A percentile compares a stretch with the other conserved stretches of the same genome.
Evolutionary conservation across 352 stramenopile species (phyloP).

Genomic region (Detonula confervacea): DNA sequence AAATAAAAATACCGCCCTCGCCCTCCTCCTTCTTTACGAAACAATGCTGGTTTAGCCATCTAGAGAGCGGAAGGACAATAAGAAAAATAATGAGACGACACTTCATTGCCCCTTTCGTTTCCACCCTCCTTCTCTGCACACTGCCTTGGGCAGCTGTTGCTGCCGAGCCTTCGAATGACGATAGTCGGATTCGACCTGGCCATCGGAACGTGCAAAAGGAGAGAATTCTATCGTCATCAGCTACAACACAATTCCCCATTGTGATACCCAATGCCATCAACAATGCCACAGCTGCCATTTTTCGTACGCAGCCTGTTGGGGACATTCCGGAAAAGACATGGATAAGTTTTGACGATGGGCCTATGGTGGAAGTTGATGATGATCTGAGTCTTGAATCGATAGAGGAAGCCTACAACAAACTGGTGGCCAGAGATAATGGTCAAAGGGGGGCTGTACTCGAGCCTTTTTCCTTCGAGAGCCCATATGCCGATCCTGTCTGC

Average conservation of each 20-base stretch:
- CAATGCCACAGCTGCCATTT: constrained; percentile 29
- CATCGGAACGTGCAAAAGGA: neutral
- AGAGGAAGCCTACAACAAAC: constrained; percentile 44
- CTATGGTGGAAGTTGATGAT: constrained; percentile 42
- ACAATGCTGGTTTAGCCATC: too few species aligned
- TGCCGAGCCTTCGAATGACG: neutral
- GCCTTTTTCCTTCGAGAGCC: constrained; percentile 52
- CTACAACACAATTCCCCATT: constrained; percentile 17
- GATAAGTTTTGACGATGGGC: constrained; percentile 49
- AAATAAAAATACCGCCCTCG: too few species aligned
- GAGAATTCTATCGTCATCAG: constrained; percentile 4
- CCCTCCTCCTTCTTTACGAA: too few species aligned
- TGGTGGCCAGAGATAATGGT: constrained; percentile 4
- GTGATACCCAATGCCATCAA: constrained; percentile 35
- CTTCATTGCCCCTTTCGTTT: constrained; percentile 5
- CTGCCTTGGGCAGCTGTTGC: neutral
- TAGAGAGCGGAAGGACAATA: too few species aligned
- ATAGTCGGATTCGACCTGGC: neutral
- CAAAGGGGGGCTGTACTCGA: constrained; percentile 16
- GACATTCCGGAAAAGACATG: constrained; percentile 40
- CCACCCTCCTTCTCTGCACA: neutral
- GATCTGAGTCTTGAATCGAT: constrained; percentile 40
- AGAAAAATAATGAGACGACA: neutral
- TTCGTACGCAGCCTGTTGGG: constrained; percentile 12
- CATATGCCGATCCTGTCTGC: constrained; percentile 47